These are phyloP conservation scores for Neonectria neomacrospora DNA, from an alignment of 2,329 filamentous ascomycete species.

Conservation along the genomic window DNA sequence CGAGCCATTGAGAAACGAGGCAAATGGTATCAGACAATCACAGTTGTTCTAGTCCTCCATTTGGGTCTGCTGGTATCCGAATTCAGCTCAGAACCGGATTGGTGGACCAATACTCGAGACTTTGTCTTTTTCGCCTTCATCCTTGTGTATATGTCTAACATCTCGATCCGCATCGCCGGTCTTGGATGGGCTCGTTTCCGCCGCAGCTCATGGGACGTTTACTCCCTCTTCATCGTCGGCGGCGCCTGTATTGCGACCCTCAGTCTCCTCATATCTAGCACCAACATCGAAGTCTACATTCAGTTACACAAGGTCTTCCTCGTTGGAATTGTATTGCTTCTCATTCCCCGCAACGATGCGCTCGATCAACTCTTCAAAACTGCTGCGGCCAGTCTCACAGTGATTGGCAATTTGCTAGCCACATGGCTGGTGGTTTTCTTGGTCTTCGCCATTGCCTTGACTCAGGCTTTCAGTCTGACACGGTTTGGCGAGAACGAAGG, in stretches of 20 bases:
- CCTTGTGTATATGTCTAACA: conserved; percentile 83
- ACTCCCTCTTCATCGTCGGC: conserved; percentile 80
- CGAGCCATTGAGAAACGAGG: conserved; percentile 94
- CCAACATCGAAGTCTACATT: conserved; percentile 70
- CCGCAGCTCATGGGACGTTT: conserved; percentile 95
- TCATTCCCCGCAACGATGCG: conserved; percentile 96
- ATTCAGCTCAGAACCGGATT: conserved; percentile 78
- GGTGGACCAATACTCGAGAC: conserved; percentile 79
- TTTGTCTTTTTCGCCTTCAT: conserved; percentile 84
- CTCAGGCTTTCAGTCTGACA: conserved; percentile 94
- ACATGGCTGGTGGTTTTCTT: conserved; percentile 98
- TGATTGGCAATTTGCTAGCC: conserved; percentile 90
- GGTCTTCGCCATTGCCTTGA: conserved; percentile 95
- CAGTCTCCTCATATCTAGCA: conserved; percentile 75
- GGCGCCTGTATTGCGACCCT: conserved; percentile 84
- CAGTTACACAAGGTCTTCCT: conserved; percentile 95
- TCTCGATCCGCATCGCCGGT: conserved; percentile 84
- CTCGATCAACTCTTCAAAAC: conserved; percentile 99
- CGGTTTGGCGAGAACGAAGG: conserved; percentile 80
- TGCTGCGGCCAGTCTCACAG: conserved; percentile 89
- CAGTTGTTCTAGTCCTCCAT: conserved; percentile 82
- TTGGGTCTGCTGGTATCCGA: conserved; percentile 85
- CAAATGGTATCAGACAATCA: conserved; percentile 88
- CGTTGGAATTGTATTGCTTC: conserved; percentile 85
- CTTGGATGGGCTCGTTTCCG: conserved; percentile 93